phyloP scores from a whole-genome alignment of 1,284 basidiomycete genomes.

The Somion occarium region DNA sequence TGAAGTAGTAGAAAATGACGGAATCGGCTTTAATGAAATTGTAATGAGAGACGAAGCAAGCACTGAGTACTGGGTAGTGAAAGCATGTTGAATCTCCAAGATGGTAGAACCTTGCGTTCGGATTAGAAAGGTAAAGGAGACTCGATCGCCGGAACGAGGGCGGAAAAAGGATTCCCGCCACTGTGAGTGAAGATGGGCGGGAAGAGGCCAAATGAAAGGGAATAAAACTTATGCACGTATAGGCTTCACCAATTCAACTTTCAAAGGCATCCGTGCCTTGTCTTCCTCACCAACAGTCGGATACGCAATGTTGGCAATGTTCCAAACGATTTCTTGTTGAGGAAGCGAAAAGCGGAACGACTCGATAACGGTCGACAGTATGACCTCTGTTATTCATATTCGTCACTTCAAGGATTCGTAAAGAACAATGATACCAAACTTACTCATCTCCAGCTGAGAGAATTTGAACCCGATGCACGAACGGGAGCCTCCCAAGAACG shows the following conservation, averaged over 20 bases:
- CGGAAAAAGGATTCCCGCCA: too few species aligned
- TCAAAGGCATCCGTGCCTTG: constrained; percentile 8
- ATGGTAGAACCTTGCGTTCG: too few species aligned
- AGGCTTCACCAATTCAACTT: not conserved
- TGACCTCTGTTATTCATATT: constrained; percentile 11
- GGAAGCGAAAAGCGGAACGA: constrained; percentile 7
- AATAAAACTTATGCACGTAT: not conserved
- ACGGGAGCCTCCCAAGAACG: constrained; percentile 1
- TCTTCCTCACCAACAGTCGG: constrained; percentile 8
- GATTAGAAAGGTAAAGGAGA: too few species aligned
- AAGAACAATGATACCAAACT: not conserved
- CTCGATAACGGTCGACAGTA: constrained; percentile 9
- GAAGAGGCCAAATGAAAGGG: too few species aligned
- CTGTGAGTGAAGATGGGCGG: too few species aligned
- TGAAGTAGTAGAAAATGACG: too few species aligned
- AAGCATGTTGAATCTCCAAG: too few species aligned
- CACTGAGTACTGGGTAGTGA: too few species aligned
- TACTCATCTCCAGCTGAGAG: constrained; percentile 7
- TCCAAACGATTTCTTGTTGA: constrained; percentile 11
- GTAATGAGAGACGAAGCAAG: too few species aligned
- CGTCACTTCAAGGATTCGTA: not conserved
- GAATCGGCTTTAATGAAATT: too few species aligned
- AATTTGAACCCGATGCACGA: constrained; percentile 14
- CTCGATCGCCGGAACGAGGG: too few species aligned
- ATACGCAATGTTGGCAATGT: constrained; percentile 9